Evolutionary conservation across 306 rosid genomes (phyloP).

Genomic region (Gynostemma pentaphyllum): DNA sequence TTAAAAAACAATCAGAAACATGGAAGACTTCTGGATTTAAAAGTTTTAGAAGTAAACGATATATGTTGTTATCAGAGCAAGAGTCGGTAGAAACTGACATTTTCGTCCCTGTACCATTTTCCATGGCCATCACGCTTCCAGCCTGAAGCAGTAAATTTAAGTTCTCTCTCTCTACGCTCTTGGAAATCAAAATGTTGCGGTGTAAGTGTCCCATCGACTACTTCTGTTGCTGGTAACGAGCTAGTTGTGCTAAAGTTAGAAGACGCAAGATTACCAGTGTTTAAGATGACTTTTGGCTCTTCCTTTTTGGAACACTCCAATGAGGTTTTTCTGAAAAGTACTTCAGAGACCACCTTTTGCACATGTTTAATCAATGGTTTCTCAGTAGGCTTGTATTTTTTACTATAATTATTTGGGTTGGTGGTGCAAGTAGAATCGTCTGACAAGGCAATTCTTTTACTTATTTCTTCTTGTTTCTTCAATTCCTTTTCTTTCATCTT

Average conservation of each 20-base stretch:
- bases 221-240: constrained; percentile 4
- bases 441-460: constrained; percentile 17
- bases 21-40: no score
- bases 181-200: constrained; percentile 18
- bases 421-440: constrained; percentile 14
- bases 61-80: not conserved
- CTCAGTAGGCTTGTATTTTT: constrained; percentile 8
- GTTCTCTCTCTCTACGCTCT: constrained; percentile 32
- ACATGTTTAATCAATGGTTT: constrained; percentile 19
- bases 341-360: constrained; percentile 16
- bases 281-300: constrained; percentile 1
- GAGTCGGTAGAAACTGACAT: constrained; percentile 17
- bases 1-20: no score
- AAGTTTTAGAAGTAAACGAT: no score
- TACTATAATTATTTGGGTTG: constrained; percentile 11
- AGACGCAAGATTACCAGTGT: constrained; percentile 9
- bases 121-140: constrained; percentile 36
- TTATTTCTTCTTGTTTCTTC: constrained; percentile 15
- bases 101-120: constrained; percentile 34
- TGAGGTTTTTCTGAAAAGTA: constrained; percentile 5
- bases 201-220: constrained; percentile 4
- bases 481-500: constrained; percentile 21
- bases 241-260: not conserved
- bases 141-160: constrained; percentile 31
- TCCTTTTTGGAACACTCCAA: constrained; percentile 4